phyloP scores from a whole-genome alignment of 345 rosid species.

The Salix suchowensis region DNA sequence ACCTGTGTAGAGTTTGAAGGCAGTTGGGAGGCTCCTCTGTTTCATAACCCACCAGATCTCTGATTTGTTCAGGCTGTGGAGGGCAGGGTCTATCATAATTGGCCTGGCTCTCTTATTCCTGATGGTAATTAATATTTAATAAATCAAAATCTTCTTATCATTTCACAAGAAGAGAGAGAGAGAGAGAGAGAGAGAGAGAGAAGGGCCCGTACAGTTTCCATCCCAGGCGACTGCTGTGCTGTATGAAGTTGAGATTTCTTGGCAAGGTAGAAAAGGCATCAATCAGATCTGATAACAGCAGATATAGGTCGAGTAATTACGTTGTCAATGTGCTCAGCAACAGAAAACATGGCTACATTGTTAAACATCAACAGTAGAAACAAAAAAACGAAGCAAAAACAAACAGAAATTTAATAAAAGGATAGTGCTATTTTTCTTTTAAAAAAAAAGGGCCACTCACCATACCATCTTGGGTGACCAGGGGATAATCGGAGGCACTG shows the following conservation, averaged over 20 bases:
- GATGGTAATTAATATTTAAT: not conserved
- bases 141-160: not conserved
- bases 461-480: conserved; percentile 96
- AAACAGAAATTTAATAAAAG: too few species aligned
- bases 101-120: conserved; percentile 90
- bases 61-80: conserved; percentile 67
- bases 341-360: too few species aligned
- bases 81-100: conserved; percentile 79
- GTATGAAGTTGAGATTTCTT: conserved; percentile 81
- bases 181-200: too few species aligned
- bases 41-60: conserved; percentile 77
- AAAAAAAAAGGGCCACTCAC: conserved; percentile 54
- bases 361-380: too few species aligned
- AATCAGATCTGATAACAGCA: conserved; percentile 70
- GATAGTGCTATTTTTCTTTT: not conserved
- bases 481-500: conserved; percentile 94
- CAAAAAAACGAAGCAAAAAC: too few species aligned
- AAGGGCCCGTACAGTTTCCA: conserved; percentile 69
- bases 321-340: too few species aligned
- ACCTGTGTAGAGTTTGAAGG: conserved; percentile 95
- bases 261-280: conserved; percentile 77
- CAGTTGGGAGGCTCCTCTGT: conserved; percentile 77
- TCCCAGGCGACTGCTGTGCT: conserved; percentile 70
- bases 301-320: not conserved
- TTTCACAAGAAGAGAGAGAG: too few species aligned